Percentiles rank a stretch among this genome's conserved stretches.
Conservation (phyloP, 2,329 filamentous ascomycete species). For the Epicoccum nigrum region DNA sequence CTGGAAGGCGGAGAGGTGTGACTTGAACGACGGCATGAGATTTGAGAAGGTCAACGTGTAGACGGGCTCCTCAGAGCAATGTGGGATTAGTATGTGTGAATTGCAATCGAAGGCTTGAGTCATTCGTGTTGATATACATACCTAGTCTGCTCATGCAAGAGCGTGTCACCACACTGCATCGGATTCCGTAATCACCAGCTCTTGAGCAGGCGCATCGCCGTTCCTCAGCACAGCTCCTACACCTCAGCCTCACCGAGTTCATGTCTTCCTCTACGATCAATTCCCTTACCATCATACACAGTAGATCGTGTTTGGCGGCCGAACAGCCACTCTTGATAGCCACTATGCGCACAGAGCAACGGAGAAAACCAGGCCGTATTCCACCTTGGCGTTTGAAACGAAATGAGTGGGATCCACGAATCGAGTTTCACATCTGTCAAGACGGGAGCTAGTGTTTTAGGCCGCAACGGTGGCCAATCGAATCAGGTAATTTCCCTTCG, state of each 20-base stretch:
- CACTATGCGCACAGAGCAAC: neutral
- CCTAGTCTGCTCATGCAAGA: no score
- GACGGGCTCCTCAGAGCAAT: no score
- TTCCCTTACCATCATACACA: no score
- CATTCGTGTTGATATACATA: no score
- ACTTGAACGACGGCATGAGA: conserved; percentile 50
- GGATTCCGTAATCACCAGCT: neutral
- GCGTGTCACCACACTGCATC: no score
- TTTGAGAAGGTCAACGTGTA: conserved; percentile 38
- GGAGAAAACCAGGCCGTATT: neutral
- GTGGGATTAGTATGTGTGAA: no score
- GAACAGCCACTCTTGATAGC: neutral
- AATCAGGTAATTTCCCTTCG: neutral
- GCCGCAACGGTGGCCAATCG: conserved; percentile 8
- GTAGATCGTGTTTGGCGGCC: no score
- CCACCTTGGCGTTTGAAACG: conserved; percentile 17
- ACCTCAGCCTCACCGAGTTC: no score
- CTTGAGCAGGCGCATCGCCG: neutral
- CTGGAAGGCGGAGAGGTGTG: conserved; percentile 50
- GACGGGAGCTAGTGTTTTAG: conserved; percentile 17
- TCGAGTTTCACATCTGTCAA: conserved; percentile 11
- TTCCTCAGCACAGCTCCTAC: neutral
- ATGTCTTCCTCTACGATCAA: no score
- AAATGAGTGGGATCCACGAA: conserved; percentile 17
- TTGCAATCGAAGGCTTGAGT: no score